A percentile compares a stretch with the other conserved stretches of the same genome.
Conservation (phyloP, 176 grass and related monocot species). For the Coix lacrymajobi region DNA sequence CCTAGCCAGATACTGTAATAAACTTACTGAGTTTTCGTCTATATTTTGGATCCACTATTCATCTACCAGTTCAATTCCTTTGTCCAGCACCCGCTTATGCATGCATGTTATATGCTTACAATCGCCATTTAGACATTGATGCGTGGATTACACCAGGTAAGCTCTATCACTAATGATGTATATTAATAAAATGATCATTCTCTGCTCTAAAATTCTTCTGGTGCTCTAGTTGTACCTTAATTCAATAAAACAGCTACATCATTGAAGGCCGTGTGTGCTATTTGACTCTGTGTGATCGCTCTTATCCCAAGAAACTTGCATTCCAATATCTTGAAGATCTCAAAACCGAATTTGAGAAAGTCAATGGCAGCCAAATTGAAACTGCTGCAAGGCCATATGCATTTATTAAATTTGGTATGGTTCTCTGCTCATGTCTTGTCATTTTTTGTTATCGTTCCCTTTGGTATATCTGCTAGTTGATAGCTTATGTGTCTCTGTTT, state of each 20-base stretch:
- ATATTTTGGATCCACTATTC: neutral
- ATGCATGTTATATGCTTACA: neutral
- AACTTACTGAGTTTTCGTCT: neutral
- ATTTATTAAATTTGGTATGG: constrained; percentile 92
- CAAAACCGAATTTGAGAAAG: constrained; percentile 88
- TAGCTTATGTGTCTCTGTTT: constrained; percentile 13
- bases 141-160: neutral
- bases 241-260: constrained; percentile 60
- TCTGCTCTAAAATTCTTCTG: neutral
- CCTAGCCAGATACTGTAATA: neutral
- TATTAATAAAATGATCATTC: neutral
- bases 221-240: constrained; percentile 21
- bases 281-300: constrained; percentile 88
- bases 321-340: constrained; percentile 95
- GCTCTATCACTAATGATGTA: neutral
- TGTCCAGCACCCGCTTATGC: neutral
- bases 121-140: neutral
- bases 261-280: constrained; percentile 87
- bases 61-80: neutral
- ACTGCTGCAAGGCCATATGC: constrained; percentile 92
- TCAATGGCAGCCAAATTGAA: constrained; percentile 87
- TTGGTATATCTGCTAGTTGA: constrained; percentile 11
- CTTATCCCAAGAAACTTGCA: constrained; percentile 97
- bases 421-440: constrained; percentile 3
- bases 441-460: constrained; percentile 9